Base-by-base conservation (phyloP, 768 basidiomycete species). In the Neoboletus brunneissimus region DNA sequence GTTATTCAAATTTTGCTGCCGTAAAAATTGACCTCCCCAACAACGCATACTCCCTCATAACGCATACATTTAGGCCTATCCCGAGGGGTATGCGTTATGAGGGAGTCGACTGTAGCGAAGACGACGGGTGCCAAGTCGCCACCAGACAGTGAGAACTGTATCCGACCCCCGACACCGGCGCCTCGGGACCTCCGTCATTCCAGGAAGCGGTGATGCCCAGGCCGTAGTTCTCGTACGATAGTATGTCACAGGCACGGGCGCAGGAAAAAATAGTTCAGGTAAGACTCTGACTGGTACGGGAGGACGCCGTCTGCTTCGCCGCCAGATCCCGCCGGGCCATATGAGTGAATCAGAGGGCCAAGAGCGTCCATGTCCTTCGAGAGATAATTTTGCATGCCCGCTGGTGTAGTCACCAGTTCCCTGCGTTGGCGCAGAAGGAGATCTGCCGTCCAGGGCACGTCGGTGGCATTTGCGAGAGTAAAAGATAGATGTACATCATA, bases 71-170 rank as follows among this genome's bases (percentile, higher is more conserved):
- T n/a, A n/a, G n/a, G n/a, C n/a, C n/a, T n/a, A n/a, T n/a, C n/a
- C n/a, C n/a, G n/a, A n/a, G n/a, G n/a, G n/a, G n/a, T n/a, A n/a
- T n/a, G n/a, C n/a, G n/a, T n/a, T n/a, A n/a, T n/a, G n/a, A n/a
- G n/a, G n/a, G n/a, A n/a, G n/a, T n/a, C n/a, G n/a, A n/a, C n/a
- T n/a, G n/a, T n/a, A 32, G 46, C 60, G 57, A 57, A 51, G 54
- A 45, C 42, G 51, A 34, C 49, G 57, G 62, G 47, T 18, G 27
- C n/a, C 42, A 57, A 53, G 31, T 40, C 35, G 56, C 57, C 64
- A 67, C 64, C 49, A 34, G 54, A 54, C 15, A 42, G 27, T 29
- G 35, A 54, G 55, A 60, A 55, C 48, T 31, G 6, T 29, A n/a
- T 51, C 43, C 18, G 44, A 53, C 55, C 31, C 49, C 54, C 48